phyloP scores from a whole-genome alignment of 2,329 filamentous ascomycete genomes.

The Coleophoma cylindrospora region DNA sequence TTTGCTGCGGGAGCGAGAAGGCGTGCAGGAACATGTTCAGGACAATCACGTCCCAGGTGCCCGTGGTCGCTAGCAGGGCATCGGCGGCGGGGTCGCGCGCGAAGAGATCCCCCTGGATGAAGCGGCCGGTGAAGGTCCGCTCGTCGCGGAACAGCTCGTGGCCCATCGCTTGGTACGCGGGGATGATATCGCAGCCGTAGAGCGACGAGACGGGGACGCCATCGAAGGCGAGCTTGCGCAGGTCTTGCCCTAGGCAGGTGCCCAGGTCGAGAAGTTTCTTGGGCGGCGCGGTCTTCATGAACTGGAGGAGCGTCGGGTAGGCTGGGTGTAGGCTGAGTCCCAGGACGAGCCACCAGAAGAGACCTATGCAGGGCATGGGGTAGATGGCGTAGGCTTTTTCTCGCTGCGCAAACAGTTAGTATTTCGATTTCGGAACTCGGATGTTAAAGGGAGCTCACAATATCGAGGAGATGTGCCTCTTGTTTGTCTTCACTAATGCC shows the following conservation, averaged over 20 bases:
- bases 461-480: background rate
- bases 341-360: background rate
- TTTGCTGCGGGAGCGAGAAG: constrained; percentile 31
- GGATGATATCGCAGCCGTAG: constrained; percentile 24
- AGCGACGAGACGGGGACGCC: constrained; percentile 23
- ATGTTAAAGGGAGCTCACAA: background rate
- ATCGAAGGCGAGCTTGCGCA: constrained; percentile 29
- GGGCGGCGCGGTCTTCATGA: background rate
- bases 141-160: constrained; percentile 30
- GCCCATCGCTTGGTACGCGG: constrained; percentile 26
- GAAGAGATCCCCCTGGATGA: constrained; percentile 26
- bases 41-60: constrained; percentile 33
- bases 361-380: background rate
- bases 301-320: background rate
- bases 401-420: background rate
- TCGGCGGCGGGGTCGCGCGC: background rate
- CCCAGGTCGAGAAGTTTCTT: constrained; percentile 10
- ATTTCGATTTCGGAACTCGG: background rate
- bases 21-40: constrained; percentile 37
- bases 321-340: background rate
- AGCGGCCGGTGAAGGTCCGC: constrained; percentile 19
- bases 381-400: background rate
- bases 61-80: constrained; percentile 22
- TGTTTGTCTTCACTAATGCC: background rate
- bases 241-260: constrained; percentile 30